A percentile compares a stretch with the other conserved stretches of the same genome.
These are phyloP conservation scores for Cyberlindnera mycetangii DNA, from an alignment of 805 yeast species.

Conservation along the genomic window DNA sequence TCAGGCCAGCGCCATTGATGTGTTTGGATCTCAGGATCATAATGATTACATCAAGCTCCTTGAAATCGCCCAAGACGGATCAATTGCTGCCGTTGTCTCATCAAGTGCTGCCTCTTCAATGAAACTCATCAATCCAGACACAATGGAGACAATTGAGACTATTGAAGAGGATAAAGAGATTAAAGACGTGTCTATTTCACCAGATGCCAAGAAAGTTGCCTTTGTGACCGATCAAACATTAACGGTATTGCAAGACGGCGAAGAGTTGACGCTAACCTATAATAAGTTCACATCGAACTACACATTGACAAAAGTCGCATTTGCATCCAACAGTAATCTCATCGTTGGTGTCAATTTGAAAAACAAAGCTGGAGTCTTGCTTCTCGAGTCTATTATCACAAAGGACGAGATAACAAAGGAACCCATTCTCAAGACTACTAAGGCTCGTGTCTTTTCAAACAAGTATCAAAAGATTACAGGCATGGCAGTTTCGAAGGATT, in stretches of 20 bases:
- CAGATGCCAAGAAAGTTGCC: constrained; percentile 61
- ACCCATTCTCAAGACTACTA: constrained; percentile 31
- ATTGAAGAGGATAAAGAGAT: constrained; percentile 47
- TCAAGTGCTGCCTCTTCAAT: constrained; percentile 57
- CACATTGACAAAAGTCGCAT: constrained; percentile 41
- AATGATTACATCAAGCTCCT: constrained; percentile 62
- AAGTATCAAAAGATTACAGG: constrained; percentile 57
- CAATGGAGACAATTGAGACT: constrained; percentile 50
- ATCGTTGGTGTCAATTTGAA: constrained; percentile 44
- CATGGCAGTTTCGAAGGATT: constrained; percentile 38
- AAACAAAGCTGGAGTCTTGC: constrained; percentile 39
- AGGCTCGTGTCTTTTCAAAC: constrained; percentile 39
- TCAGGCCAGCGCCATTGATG: constrained; percentile 45
- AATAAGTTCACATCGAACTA: constrained; percentile 24
- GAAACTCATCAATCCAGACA: constrained; percentile 54
- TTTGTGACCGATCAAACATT: constrained; percentile 58
- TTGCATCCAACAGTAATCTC: constrained; percentile 33
- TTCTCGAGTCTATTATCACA: constrained; percentile 28
- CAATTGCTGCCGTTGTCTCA: constrained; percentile 65
- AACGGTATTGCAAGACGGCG: constrained; percentile 12
- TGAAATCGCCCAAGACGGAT: constrained; percentile 53
- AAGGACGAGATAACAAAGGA: constrained; percentile 6
- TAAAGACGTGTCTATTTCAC: constrained; percentile 65
- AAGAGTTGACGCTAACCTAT: constrained; percentile 14
- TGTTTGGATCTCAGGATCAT: constrained; percentile 42